Evolutionary conservation across 768 basidiomycete species (phyloP).

Genomic region (Mycena vulgaris): DNA sequence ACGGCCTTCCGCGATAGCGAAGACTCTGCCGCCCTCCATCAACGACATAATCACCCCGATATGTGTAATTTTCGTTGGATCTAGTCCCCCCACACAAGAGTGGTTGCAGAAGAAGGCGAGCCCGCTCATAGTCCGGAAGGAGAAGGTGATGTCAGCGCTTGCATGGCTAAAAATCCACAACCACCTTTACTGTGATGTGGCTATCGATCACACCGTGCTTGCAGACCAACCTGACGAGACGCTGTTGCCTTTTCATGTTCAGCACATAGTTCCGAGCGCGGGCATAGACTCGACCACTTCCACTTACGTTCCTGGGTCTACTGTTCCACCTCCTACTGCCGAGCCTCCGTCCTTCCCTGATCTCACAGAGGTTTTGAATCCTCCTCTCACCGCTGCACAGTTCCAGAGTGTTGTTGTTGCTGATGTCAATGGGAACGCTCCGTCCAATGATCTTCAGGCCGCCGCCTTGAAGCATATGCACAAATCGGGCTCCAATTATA

Average conservation of each 20-base stretch:
- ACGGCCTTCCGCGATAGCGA: too few species aligned
- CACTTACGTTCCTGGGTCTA: not conserved
- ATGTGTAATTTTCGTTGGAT: too few species aligned
- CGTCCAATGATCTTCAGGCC: too few species aligned
- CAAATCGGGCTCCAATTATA: too few species aligned
- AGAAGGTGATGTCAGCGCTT: not conserved
- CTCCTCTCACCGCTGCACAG: too few species aligned
- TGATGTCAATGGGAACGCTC: too few species aligned
- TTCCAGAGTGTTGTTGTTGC: too few species aligned
- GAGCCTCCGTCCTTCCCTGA: too few species aligned
- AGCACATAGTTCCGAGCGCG: too few species aligned
- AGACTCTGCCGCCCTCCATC: conserved; percentile 38
- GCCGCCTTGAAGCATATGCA: too few species aligned
- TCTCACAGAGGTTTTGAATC: too few species aligned
- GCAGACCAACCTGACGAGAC: not conserved
- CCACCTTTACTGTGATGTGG: not conserved
- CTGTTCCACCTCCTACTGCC: not conserved
- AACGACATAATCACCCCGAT: conserved; percentile 40
- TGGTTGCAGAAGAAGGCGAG: conserved; percentile 43
- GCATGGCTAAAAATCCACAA: not conserved
- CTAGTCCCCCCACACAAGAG: too few species aligned
- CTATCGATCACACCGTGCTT: not conserved
- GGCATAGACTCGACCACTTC: not conserved
- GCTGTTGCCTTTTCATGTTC: not conserved
- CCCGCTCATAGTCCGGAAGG: conserved; percentile 30